A percentile compares a stretch with the other conserved stretches of the same genome.
phyloP scores from a whole-genome alignment of 208 protist species.

The Leishmania braziliensis region DNA sequence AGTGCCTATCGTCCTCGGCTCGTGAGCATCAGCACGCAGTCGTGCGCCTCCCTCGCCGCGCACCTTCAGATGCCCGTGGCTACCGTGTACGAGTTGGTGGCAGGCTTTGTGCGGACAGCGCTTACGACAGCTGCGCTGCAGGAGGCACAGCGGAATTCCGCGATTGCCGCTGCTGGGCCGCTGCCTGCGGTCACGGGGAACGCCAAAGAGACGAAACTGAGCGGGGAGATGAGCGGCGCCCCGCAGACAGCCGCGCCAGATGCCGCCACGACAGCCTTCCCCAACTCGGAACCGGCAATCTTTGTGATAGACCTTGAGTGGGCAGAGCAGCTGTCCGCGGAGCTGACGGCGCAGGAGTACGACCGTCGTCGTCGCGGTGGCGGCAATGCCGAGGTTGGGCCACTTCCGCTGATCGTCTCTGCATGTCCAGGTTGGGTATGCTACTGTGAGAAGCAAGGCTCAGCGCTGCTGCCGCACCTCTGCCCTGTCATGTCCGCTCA shows the following conservation, averaged over 20 bases:
- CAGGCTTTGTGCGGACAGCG: constrained; percentile 66
- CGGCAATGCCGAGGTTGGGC: neutral
- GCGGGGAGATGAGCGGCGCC: neutral
- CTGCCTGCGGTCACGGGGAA: neutral
- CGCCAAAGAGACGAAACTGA: constrained; percentile 1
- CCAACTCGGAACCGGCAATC: constrained; percentile 1
- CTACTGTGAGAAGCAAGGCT: constrained; percentile 98
- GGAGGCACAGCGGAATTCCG: neutral
- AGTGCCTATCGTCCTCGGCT: constrained; percentile 51
- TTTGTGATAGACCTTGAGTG: constrained; percentile 85
- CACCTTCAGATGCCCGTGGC: constrained; percentile 55
- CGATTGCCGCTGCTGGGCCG: neutral
- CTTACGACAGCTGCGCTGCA: constrained; percentile 5
- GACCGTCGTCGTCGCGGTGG: neutral
- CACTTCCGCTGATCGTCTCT: constrained; percentile 94
- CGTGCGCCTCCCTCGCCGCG: constrained; percentile 89
- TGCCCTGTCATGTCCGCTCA: constrained; percentile 95
- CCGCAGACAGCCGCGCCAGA: neutral
- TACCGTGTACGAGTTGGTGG: constrained; percentile 58
- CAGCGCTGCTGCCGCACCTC: constrained; percentile 92
- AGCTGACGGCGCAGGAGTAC: constrained; percentile 88
- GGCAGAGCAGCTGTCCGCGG: constrained; percentile 72
- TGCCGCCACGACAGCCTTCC: neutral
- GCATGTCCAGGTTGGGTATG: constrained; percentile 98
- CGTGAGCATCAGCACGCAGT: constrained; percentile 93